Conservation (phyloP, 1,284 basidiomycete genomes). For the Irpex sp. region DNA sequence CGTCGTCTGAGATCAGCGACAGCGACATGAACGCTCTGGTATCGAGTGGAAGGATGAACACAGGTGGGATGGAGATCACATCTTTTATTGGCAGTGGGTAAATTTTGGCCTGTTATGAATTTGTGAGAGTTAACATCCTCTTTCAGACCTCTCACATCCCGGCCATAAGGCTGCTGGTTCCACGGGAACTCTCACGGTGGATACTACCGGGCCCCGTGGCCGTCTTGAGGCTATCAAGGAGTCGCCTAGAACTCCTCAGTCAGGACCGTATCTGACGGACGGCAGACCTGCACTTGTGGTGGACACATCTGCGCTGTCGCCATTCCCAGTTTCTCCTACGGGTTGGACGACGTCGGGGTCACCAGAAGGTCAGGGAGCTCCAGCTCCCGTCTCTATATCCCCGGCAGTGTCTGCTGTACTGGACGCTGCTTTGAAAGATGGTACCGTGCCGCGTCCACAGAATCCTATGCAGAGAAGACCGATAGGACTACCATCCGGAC, state of each 20-base stretch:
- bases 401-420: not conserved
- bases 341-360: not conserved
- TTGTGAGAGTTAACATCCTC: not conserved
- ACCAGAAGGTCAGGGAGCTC: not conserved
- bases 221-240: constrained; percentile 1
- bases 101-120: not conserved
- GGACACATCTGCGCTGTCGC: not conserved
- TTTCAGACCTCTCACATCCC: constrained; percentile 13
- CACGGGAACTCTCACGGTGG: constrained; percentile 1
- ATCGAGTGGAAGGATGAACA: constrained; percentile 30
- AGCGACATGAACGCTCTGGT: constrained; percentile 16
- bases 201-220: not conserved
- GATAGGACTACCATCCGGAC: constrained; percentile 1
- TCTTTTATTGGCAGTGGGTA: constrained; percentile 68
- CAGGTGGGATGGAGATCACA: constrained; percentile 63
- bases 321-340: not conserved
- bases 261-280: not conserved
- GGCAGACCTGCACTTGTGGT: not conserved
- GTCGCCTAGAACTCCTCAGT: not conserved
- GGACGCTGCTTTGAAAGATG: not conserved
- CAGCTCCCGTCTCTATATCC: not conserved
- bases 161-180: constrained; percentile 17
- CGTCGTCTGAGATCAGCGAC: constrained; percentile 26
- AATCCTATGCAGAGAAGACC: not conserved
- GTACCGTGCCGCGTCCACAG: not conserved